Evolutionary conservation across 2,329 filamentous ascomycete genomes (phyloP), one percentile per base, ranked within the genome.

Genomic region (Beauveria varroae): DNA sequence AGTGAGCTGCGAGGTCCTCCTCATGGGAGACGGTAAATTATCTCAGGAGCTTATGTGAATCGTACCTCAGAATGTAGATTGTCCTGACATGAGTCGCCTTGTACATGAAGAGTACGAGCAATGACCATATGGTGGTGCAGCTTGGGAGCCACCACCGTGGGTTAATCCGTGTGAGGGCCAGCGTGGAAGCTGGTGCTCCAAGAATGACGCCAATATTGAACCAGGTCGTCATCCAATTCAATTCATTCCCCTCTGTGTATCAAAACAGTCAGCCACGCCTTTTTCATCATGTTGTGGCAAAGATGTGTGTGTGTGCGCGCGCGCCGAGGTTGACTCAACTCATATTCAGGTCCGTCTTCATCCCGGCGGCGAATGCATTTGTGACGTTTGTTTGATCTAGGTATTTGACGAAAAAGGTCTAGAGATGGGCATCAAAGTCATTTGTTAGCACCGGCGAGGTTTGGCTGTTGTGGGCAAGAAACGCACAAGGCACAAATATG

Each of bases 151-250:
- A 78, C 63, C 70, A 73, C 34, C 75, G 71, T 5, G 77, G 78
- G 0, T 72, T 74, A 1, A 80, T 64, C 18, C 76, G 64, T 10
- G 77, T 79, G 62, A 80, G 71, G 61, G 79, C 65, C 22, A 81
- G 64, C 61, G 79, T 79, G 52, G 74, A 67, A 24, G 77, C 72
- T 2, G 76, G 69, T 12, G 74, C 75, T n/a, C 77, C 77, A 22
- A 81, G 67, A 26, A 80, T 75, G 24, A 75, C 75, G 53, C 78
- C 79, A 18, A 79, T 74, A n/a, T 71, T 76, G 67, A 79, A 79
- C 63, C 73, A 78, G 0, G 76, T 80, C 49, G 74, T 76, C 70
- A 78, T 74, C 73, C 74, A 78, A 14, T 68, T 74, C 20, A 78
- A 70, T 3, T 67, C 53, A 24, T 47, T 16, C 3, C 44, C 20